Base-by-base conservation (phyloP, 805 yeast species). In the Pichia phayaonensis region DNA sequence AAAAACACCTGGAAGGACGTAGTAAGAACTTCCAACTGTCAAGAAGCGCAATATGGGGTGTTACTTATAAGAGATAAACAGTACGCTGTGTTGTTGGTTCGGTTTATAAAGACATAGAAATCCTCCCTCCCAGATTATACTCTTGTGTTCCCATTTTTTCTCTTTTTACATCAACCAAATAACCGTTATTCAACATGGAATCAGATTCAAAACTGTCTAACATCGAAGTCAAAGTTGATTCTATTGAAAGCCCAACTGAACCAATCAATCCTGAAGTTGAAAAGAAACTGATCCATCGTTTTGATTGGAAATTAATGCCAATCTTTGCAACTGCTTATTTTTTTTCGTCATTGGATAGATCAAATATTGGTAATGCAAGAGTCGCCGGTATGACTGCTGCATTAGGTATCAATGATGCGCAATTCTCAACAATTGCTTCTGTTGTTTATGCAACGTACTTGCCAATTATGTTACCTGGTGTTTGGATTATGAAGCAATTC, bases 281-380 rank as follows among this genome's bases (percentile, higher is more conserved):
- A 34, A 46, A 46, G 21, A 39, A 23, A 22, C n/a, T 46, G 7
- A 24, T 46, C 7, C 49, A 41, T 42, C 42, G 31, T 20, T 46
- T 41, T 27, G 49, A 46, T 24, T 46, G 49, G 49, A 41, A 41
- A n/a, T 40, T 46, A 20, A 46, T 46, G 49, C 49, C 49, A 18
- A 46, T 46, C 24, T 46, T 46, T 46, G 49, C 49, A 31, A 46
- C 49, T 13, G 36, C 36, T 40, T 46, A 46, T 26, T 46, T 46
- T 16, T 46, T 46, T 36, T 46, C 49, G 8, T 40, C 49, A 15
- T 46, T 46, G 27, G 49, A 46, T 38, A 18, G 49, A 20, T 46
- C 49, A 42, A 46, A 46, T 38, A 46, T 46, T 40, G 49, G 49
- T 40, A 46, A 46, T 40, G 49, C 49, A n/a, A 39, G 31, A 42